Conservation (phyloP, 495 filamentous ascomycete species). For the Penicillium subrubescens region DNA sequence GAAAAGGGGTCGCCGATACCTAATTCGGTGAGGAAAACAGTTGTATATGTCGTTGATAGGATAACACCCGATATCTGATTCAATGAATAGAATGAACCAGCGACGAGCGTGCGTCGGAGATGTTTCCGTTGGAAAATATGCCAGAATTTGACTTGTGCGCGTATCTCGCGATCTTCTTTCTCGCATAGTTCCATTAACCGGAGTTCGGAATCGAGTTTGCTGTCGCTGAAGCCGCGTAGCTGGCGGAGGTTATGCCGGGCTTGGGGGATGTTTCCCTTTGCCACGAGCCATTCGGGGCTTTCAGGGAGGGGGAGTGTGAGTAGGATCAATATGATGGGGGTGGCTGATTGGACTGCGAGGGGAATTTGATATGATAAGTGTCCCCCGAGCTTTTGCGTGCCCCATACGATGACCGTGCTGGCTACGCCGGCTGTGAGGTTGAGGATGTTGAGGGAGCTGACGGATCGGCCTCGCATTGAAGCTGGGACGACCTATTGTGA, state of each 20-base stretch:
- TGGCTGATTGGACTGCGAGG: conserved; percentile 35
- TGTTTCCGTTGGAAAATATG: conserved; percentile 40
- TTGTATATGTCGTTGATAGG: conserved; percentile 42
- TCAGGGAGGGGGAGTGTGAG: conserved; percentile 51
- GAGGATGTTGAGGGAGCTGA: conserved; percentile 41
- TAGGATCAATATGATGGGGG: conserved; percentile 32
- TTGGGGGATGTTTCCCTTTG: conserved; percentile 46
- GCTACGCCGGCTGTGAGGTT: conserved; percentile 38
- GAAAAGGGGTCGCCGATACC: conserved; percentile 34
- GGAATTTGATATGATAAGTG: conserved; percentile 35
- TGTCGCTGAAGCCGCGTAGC: conserved; percentile 38
- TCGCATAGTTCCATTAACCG: conserved; percentile 35
- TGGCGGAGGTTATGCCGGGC: conserved; percentile 36
- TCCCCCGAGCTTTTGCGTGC: conserved; percentile 29
- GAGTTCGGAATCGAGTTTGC: conserved; percentile 35
- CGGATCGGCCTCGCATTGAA: conserved; percentile 40
- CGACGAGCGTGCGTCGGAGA: conserved; percentile 38
- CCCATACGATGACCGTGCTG: conserved; percentile 37
- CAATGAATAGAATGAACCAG: conserved; percentile 41
- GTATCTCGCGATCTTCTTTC: conserved; percentile 29
- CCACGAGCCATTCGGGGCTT: conserved; percentile 65
- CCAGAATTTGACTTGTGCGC: conserved; percentile 34
- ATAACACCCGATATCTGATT: conserved; percentile 45
- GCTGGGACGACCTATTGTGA: conserved; percentile 32
- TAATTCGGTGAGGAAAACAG: conserved; percentile 38